A percentile compares a stretch with the other conserved stretches of the same genome.
These are phyloP conservation scores for Mikania micrantha DNA, from an alignment of 129 eudicot genomes.

Conservation along the genomic window DNA sequence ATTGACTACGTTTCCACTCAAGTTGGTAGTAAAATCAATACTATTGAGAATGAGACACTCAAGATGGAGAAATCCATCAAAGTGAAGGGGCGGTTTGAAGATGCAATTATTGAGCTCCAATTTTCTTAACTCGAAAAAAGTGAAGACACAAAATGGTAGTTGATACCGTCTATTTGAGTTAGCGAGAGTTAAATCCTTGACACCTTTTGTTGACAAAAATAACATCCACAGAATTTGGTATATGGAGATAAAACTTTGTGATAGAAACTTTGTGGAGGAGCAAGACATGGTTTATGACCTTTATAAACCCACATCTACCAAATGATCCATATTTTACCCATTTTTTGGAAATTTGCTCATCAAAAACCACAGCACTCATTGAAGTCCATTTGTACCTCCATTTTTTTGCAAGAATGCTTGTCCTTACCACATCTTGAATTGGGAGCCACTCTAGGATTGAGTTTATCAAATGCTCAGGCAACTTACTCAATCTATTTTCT, in stretches of 20 bases:
- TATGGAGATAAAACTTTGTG: neutral
- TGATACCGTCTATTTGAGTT: neutral
- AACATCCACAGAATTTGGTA: conserved; percentile 18
- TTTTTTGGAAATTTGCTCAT: neutral
- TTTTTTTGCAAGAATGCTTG: conserved; percentile 11
- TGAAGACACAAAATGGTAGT: neutral
- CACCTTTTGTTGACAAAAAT: conserved; percentile 14
- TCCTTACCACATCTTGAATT: conserved; percentile 10
- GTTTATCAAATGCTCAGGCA: conserved; percentile 7
- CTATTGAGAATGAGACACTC: neutral
- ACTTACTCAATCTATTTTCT: neutral
- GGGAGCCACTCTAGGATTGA: conserved; percentile 18
- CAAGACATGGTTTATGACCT: conserved; percentile 14
- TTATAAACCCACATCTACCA: neutral
- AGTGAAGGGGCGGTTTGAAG: conserved; percentile 1
- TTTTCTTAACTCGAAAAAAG: conserved; percentile 2
- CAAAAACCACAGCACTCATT: neutral
- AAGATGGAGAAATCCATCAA: conserved; percentile 11
- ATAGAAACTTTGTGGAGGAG: conserved; percentile 4
- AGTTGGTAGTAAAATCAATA: neutral
- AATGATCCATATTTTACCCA: neutral
- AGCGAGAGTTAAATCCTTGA: neutral
- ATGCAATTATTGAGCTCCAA: neutral
- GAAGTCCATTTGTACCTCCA: conserved; percentile 22
- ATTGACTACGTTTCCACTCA: neutral